Percentiles rank a stretch among this genome's conserved stretches.
These are phyloP conservation scores for Graphilbum ipis-grandicollis DNA, from an alignment of 2,329 filamentous ascomycete genomes.

Conservation along the genomic window DNA sequence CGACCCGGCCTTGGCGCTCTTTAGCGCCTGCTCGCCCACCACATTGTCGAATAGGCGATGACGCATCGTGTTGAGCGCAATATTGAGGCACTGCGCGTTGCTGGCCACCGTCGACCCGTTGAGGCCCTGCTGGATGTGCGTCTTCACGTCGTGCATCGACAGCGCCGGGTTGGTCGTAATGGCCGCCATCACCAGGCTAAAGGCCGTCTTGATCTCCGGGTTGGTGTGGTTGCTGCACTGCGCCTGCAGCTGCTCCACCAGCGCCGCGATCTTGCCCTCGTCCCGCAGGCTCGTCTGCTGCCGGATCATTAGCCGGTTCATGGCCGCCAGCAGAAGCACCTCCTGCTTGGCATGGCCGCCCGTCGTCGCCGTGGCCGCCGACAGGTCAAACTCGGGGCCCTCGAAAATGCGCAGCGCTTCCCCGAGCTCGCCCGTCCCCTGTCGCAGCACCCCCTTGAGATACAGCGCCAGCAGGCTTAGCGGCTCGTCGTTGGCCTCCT, in stretches of 20 bases:
- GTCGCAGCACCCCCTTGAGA: slow-evolving; percentile 56
- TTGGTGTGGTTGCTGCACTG: slow-evolving; percentile 55
- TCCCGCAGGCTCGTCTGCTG: slow-evolving; percentile 41
- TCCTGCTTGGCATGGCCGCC: slow-evolving; percentile 33
- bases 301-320: slow-evolving; percentile 59
- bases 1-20: slow-evolving; percentile 53
- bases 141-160: slow-evolving; percentile 62
- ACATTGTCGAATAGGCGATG: slow-evolving; percentile 67
- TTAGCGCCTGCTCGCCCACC: slow-evolving; percentile 63
- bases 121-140: slow-evolving; percentile 57
- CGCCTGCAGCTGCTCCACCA: slow-evolving; percentile 49
- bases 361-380: slow-evolving; percentile 15
- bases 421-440: slow-evolving; percentile 59
- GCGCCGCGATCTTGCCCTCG: slow-evolving; percentile 36
- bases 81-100: slow-evolving; percentile 67
- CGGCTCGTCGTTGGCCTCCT: slow-evolving; percentile 22
- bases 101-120: slow-evolving; percentile 48
- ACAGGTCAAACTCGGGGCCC: slow-evolving; percentile 33
- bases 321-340: slow-evolving; percentile 44
- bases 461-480: slow-evolving; percentile 47
- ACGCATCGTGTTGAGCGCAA: slow-evolving; percentile 75
- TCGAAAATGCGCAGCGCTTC: slow-evolving; percentile 51
- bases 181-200: slow-evolving; percentile 56
- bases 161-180: slow-evolving; percentile 42
- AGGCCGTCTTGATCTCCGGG: slow-evolving; percentile 60